These are phyloP conservation scores for Ophiostoma piceae DNA, from an alignment of 2,329 filamentous ascomycete genomes.

Conservation along the genomic window DNA sequence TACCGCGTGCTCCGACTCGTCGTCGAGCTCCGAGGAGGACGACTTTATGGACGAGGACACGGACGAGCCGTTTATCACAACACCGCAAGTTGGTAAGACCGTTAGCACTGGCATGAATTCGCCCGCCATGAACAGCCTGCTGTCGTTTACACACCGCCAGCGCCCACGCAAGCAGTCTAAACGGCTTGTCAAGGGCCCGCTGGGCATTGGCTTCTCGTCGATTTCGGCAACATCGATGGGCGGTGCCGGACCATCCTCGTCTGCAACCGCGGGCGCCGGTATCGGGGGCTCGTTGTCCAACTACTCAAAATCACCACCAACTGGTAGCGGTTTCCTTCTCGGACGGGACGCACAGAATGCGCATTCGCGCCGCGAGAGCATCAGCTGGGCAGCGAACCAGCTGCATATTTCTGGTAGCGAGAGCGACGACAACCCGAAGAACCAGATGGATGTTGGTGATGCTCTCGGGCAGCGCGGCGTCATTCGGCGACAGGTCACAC, in stretches of 20 bases:
- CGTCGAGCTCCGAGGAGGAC: conserved; percentile 66
- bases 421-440: conserved; percentile 61
- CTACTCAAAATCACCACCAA: conserved; percentile 64
- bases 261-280: conserved; percentile 23
- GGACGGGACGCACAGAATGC: conserved; percentile 27
- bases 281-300: not conserved
- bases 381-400: conserved; percentile 86
- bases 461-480: conserved; percentile 60
- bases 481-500: conserved; percentile 74
- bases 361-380: conserved; percentile 71
- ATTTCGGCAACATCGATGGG: conserved; percentile 31
- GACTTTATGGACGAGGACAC: conserved; percentile 67
- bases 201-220: conserved; percentile 49
- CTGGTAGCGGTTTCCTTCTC: conserved; percentile 37
- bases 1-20: conserved; percentile 66
- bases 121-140: conserved; percentile 67
- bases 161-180: conserved; percentile 63
- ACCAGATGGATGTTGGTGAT: conserved; percentile 43
- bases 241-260: conserved; percentile 29
- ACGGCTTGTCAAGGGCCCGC: conserved; percentile 43
- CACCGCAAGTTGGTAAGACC: conserved; percentile 67
- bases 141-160: conserved; percentile 77
- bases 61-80: conserved; percentile 75
- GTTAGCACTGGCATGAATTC: conserved; percentile 47
- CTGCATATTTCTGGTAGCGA: conserved; percentile 78